Percentiles rank a stretch among this genome's conserved stretches.
Conservation (phyloP, 2,329 filamentous ascomycete species). For the Byssochlamys sp. region DNA sequence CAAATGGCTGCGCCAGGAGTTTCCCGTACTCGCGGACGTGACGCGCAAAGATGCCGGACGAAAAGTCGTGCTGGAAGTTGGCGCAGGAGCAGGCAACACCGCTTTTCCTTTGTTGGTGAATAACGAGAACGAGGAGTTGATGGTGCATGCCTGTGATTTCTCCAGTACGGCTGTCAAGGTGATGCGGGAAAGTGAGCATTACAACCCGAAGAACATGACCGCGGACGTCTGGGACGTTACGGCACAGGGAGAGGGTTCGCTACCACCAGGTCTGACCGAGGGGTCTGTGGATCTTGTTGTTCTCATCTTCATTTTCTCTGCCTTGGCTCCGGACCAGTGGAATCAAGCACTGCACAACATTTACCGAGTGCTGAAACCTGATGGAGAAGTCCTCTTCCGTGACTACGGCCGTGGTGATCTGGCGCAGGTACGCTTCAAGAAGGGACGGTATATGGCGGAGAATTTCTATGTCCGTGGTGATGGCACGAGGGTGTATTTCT, state of each 20-base stretch:
- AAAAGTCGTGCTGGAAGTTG: slow-evolving; percentile 73
- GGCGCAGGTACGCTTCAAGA: slow-evolving; percentile 93
- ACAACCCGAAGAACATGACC: slow-evolving; percentile 61
- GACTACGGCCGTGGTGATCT: slow-evolving; percentile 94
- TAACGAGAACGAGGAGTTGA: slow-evolving; percentile 73
- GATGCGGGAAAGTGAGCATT: slow-evolving; percentile 71
- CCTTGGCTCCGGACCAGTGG: slow-evolving; percentile 79
- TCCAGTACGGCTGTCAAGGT: slow-evolving; percentile 90
- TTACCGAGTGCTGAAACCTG: slow-evolving; percentile 72
- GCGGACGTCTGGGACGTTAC: slow-evolving; percentile 94
- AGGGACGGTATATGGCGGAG: slow-evolving; percentile 83
- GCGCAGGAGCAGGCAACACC: slow-evolving; percentile 90
- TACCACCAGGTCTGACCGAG: slow-evolving; percentile 68
- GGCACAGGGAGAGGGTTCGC: slow-evolving; percentile 41
- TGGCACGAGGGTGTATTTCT: slow-evolving; percentile 94
- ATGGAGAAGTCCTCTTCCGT: slow-evolving; percentile 86
- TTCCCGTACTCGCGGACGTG: slow-evolving; percentile 72
- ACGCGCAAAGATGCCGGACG: slow-evolving; percentile 61
- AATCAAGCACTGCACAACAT: slow-evolving; percentile 70
- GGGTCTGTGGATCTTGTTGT: slow-evolving; percentile 83
- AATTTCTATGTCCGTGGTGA: slow-evolving; percentile 97
- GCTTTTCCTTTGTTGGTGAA: slow-evolving; percentile 79
- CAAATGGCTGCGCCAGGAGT: slow-evolving; percentile 95
- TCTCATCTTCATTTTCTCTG: slow-evolving; percentile 96
- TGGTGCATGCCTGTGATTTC: slow-evolving; percentile 90